phyloP scores from a whole-genome alignment of 169 alveolate genomes.

The Eimeria praecox region DNA sequence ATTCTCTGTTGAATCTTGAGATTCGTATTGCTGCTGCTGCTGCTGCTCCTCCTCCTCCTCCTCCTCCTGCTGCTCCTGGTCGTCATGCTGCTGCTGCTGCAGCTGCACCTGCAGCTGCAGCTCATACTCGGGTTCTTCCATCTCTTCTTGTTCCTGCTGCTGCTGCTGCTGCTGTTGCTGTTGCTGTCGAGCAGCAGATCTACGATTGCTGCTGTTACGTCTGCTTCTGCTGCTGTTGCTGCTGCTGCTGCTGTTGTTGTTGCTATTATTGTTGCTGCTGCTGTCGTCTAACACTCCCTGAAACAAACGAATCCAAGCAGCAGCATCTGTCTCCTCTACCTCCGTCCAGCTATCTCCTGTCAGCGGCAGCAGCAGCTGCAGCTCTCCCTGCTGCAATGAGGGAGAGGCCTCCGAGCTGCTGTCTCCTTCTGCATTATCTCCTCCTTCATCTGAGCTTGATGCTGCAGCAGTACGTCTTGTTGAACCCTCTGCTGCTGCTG shows the following conservation, averaged over 20 bases:
- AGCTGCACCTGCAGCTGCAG: neutral
- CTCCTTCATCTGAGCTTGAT: constrained; percentile 28
- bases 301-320: constrained; percentile 6
- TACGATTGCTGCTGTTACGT: neutral
- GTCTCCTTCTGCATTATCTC: neutral
- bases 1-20: neutral
- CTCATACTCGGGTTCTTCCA: neutral
- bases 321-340: constrained; percentile 12
- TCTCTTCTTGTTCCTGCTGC: no score
- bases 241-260: neutral
- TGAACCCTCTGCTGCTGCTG: neutral
- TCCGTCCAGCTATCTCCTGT: constrained; percentile 2
- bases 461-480: neutral
- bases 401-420: neutral
- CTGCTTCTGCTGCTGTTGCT: constrained; percentile 3
- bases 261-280: neutral
- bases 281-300: constrained; percentile 22
- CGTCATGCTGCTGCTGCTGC: neutral
- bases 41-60: no score
- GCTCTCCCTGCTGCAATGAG: neutral
- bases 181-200: neutral
- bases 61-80: neutral
- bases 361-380: constrained; percentile 37
- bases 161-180: constrained; percentile 13
- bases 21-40: neutral